These are phyloP conservation scores for Aspergillus persii DNA, from an alignment of 2,329 filamentous ascomycete genomes.

Conservation along the genomic window DNA sequence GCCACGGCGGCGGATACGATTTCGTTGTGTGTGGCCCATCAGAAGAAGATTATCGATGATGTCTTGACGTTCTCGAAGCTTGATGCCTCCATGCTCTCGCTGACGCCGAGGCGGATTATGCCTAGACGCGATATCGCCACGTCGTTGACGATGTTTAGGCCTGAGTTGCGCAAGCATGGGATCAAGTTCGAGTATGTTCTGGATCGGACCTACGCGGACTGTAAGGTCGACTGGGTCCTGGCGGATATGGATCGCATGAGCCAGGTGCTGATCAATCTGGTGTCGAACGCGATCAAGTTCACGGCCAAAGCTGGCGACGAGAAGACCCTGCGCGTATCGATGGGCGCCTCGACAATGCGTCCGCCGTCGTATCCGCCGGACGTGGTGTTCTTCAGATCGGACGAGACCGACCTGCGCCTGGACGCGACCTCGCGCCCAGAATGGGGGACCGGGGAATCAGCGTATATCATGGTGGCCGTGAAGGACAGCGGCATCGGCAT, in stretches of 20 bases:
- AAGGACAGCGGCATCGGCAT: conserved; percentile 75
- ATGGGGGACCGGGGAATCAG: conserved; percentile 57
- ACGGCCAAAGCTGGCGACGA: conserved; percentile 54
- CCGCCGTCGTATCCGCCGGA: conserved; percentile 44
- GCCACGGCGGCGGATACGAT: conserved; percentile 77
- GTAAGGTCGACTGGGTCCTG: conserved; percentile 63
- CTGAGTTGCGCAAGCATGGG: conserved; percentile 66
- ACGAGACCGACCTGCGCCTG: conserved; percentile 18
- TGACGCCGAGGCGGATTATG: conserved; percentile 68
- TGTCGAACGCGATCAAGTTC: conserved; percentile 81
- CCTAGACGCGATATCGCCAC: conserved; percentile 65
- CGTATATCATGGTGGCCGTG: conserved; percentile 70
- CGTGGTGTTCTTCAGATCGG: conserved; percentile 31
- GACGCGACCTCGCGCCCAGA: conserved; percentile 44
- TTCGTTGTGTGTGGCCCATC: conserved; percentile 72
- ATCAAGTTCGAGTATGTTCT: conserved; percentile 66
- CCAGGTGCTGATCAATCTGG: conserved; percentile 76
- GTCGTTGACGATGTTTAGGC: conserved; percentile 75
- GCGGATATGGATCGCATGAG: conserved; percentile 72
- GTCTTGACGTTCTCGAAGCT: conserved; percentile 72
- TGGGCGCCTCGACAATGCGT: conserved; percentile 49
- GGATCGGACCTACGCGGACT: conserved; percentile 58
- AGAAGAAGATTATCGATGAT: conserved; percentile 76
- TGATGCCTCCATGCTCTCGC: conserved; percentile 70
- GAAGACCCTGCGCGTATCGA: conserved; percentile 49